phyloP scores from a whole-genome alignment of 768 basidiomycete genomes.

The Mycena indigotica region DNA sequence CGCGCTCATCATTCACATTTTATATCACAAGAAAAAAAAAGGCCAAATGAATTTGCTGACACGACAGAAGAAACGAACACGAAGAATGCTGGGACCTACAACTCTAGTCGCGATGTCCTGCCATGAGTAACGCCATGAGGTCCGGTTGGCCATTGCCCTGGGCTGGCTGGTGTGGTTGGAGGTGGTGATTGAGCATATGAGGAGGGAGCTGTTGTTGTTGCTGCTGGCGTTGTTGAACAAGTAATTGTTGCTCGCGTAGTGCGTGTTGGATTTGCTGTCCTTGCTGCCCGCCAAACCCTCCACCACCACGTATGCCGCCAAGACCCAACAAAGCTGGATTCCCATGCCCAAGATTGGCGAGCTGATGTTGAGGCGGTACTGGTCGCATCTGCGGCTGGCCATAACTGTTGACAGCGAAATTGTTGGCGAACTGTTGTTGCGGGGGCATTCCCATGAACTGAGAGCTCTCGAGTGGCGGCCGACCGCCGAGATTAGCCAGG shows the following conservation, averaged over 20 bases:
- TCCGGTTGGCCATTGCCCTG: constrained; percentile 65
- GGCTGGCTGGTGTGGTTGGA: constrained; percentile 64
- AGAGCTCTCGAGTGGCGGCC: constrained; percentile 77
- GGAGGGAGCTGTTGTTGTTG: constrained; percentile 63
- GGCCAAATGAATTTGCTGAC: neutral
- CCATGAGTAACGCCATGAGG: constrained; percentile 84
- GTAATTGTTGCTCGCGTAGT: constrained; percentile 32
- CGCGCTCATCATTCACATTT: neutral
- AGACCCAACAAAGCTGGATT: constrained; percentile 60
- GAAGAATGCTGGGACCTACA: constrained; percentile 1
- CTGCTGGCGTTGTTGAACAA: constrained; percentile 43
- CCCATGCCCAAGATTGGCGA: constrained; percentile 57
- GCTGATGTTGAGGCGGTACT: constrained; percentile 51
- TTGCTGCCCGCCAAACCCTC: constrained; percentile 52
- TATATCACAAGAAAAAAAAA: neutral
- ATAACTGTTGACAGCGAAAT: constrained; percentile 51
- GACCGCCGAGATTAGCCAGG: constrained; percentile 78
- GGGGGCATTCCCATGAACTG: constrained; percentile 60
- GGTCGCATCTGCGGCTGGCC: constrained; percentile 48
- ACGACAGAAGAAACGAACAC: constrained; percentile 2
- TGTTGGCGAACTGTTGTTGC: constrained; percentile 53
- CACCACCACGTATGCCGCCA: constrained; percentile 46
- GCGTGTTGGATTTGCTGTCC: constrained; percentile 40
- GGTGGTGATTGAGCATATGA: constrained; percentile 49
- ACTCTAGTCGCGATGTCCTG: constrained; percentile 67